Percentiles rank a stretch among this genome's conserved stretches.
Conservation (phyloP, 106 monocot species). For the Alisma plantagoaquatica region DNA sequence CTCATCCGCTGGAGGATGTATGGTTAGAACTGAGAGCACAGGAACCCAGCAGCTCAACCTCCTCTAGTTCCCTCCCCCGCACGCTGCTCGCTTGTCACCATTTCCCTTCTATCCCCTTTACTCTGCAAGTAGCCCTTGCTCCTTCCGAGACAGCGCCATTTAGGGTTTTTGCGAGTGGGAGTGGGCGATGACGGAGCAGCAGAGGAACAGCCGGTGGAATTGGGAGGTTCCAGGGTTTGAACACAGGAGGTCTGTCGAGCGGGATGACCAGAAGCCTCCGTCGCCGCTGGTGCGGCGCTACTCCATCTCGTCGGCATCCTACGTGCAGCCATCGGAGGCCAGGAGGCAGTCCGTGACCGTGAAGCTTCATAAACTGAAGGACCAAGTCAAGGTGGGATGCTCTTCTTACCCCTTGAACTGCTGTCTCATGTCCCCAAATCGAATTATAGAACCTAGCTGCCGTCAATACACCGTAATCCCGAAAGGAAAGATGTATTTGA, state of each 20-base stretch:
- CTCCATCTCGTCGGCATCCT: slow-evolving; percentile 36
- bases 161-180: too few species aligned
- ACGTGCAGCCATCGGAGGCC: slow-evolving; percentile 11
- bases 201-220: slow-evolving; percentile 75
- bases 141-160: too few species aligned
- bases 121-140: too few species aligned
- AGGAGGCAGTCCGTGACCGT: slow-evolving; percentile 16
- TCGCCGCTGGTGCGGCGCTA: slow-evolving; percentile 18
- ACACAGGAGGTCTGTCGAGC: slow-evolving; percentile 33
- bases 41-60: too few species aligned
- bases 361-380: slow-evolving; percentile 48
- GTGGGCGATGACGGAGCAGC: slow-evolving; percentile 21
- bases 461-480: neutral
- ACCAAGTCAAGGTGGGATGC: slow-evolving; percentile 63
- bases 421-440: neutral
- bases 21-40: too few species aligned
- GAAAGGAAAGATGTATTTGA: neutral
- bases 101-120: too few species aligned
- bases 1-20: too few species aligned
- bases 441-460: too few species aligned
- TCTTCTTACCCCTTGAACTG: neutral
- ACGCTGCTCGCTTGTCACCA: too few species aligned
- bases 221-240: slow-evolving; percentile 95
- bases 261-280: slow-evolving; percentile 14
- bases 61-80: too few species aligned